These are phyloP conservation scores for Gnaphalium uliginosum DNA, from an alignment of 129 eudicot genomes.

Conservation along the genomic window DNA sequence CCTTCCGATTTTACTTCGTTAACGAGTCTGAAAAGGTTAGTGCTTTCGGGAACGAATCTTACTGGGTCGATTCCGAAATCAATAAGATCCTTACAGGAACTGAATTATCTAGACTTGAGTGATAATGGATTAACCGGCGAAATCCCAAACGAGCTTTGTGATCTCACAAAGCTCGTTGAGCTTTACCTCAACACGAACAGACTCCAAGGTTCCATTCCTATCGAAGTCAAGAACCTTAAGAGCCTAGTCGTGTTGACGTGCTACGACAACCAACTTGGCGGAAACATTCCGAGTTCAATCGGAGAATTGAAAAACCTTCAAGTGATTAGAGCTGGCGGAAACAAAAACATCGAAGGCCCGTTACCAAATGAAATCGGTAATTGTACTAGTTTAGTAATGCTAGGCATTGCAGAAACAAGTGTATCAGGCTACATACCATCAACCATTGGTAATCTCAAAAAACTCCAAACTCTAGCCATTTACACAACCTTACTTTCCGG, in stretches of 20 bases:
- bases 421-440: conserved; percentile 78
- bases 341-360: conserved; percentile 78
- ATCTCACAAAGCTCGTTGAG: conserved; percentile 55
- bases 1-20: conserved; percentile 54
- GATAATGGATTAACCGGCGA: conserved; percentile 81
- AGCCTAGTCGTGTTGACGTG: conserved; percentile 51
- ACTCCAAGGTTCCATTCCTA: conserved; percentile 66
- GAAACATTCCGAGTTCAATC: conserved; percentile 55
- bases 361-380: conserved; percentile 80
- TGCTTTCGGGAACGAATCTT: conserved; percentile 77
- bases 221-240: conserved; percentile 59
- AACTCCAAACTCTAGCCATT: conserved; percentile 72
- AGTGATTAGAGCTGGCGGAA: conserved; percentile 88
- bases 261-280: conserved; percentile 78
- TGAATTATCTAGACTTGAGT: conserved; percentile 67
- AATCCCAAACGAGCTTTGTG: conserved; percentile 58
- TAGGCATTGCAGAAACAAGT: conserved; percentile 91
- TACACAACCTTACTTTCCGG: conserved; percentile 93
- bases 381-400: conserved; percentile 53
- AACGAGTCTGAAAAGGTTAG: conserved; percentile 47
- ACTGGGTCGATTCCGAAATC: conserved; percentile 67
- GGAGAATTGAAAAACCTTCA: conserved; percentile 61
- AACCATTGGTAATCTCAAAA: conserved; percentile 62
- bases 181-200: conserved; percentile 62
- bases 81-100: conserved; percentile 48